Evolutionary conservation across 768 basidiomycete species (phyloP).

Genomic region (Tricholomella constricta): DNA sequence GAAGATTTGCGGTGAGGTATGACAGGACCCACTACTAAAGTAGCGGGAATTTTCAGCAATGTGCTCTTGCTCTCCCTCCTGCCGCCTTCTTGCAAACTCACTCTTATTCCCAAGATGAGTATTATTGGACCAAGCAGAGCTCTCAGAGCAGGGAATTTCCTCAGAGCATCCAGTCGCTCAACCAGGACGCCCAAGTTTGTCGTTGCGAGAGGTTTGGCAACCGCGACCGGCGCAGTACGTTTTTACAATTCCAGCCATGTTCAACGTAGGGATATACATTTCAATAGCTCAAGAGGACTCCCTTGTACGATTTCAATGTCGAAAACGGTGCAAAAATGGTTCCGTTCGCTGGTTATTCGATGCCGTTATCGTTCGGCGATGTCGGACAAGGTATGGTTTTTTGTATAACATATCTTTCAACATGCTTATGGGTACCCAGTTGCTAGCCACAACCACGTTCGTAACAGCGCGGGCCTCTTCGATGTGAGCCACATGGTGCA

Average conservation of each 20-base stretch:
- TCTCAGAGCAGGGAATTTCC: slow-evolving; percentile 8
- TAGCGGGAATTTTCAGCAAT: too few species aligned
- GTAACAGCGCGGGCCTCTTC: slow-evolving; percentile 82
- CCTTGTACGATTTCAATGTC: slow-evolving; percentile 88
- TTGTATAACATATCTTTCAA: not conserved
- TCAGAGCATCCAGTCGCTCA: slow-evolving; percentile 4
- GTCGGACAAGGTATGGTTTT: slow-evolving; percentile 70
- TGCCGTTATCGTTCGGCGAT: slow-evolving; percentile 87
- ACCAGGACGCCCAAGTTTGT: not conserved
- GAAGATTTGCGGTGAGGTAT: too few species aligned
- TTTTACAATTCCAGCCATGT: not conserved
- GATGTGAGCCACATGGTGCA: slow-evolving; percentile 99
- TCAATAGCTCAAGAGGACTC: slow-evolving; percentile 60
- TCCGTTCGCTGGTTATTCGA: slow-evolving; percentile 91
- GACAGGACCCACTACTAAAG: too few species aligned
- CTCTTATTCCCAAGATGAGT: not conserved
- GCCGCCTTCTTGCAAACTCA: too few species aligned
- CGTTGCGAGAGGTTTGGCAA: slow-evolving; percentile 13
- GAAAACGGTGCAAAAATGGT: slow-evolving; percentile 90
- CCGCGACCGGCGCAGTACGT: slow-evolving; percentile 17
- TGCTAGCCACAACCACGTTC: slow-evolving; percentile 87
- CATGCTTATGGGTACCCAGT: slow-evolving; percentile 45
- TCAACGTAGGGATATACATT: not conserved
- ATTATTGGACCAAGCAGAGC: slow-evolving; percentile 4
- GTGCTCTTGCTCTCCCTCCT: too few species aligned